phyloP scores from a whole-genome alignment of 805 yeast genomes.

The Candida boleticola region DNA sequence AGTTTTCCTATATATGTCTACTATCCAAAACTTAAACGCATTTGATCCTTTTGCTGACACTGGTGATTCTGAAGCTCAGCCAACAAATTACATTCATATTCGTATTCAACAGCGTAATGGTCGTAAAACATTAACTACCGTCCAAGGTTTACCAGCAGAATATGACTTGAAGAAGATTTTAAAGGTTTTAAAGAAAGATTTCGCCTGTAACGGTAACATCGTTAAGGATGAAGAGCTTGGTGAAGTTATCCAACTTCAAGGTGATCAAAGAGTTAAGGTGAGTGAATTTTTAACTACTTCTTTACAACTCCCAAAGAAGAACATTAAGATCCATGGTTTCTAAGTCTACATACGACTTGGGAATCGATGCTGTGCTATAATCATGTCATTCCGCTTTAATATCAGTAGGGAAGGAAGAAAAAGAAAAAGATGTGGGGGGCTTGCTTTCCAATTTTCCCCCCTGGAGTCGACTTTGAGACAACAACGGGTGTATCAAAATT shows the following conservation, averaged over 20 bases:
- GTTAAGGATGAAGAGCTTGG: constrained; percentile 96
- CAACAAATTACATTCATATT: constrained; percentile 93
- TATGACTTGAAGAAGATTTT: constrained; percentile 92
- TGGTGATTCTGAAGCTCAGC: constrained; percentile 98
- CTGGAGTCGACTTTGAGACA: too few relatives aligned
- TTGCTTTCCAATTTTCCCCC: too few relatives aligned
- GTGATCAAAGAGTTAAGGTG: constrained; percentile 97
- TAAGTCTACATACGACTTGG: constrained; percentile 41
- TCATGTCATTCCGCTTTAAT: too few relatives aligned
- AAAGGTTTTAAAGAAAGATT: constrained; percentile 93
- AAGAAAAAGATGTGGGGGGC: too few relatives aligned
- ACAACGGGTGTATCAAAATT: too few relatives aligned
- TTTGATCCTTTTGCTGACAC: constrained; percentile 99
- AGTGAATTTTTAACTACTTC: constrained; percentile 87
- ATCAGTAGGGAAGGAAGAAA: too few relatives aligned
- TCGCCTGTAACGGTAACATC: constrained; percentile 98
- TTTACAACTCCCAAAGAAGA: constrained; percentile 89
- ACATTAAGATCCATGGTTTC: constrained; percentile 98
- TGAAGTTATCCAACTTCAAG: constrained; percentile 95
- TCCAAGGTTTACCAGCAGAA: constrained; percentile 94
- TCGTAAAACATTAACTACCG: constrained; percentile 96
- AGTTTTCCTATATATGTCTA: constrained; percentile 54
- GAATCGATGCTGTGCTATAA: too few relatives aligned
- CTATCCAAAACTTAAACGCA: constrained; percentile 87
- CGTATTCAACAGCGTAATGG: constrained; percentile 99